Percentiles rank a stretch among this genome's conserved stretches.
Evolutionary conservation across 2,329 filamentous ascomycete species (phyloP).

Genomic region (Fusarium scirpi): DNA sequence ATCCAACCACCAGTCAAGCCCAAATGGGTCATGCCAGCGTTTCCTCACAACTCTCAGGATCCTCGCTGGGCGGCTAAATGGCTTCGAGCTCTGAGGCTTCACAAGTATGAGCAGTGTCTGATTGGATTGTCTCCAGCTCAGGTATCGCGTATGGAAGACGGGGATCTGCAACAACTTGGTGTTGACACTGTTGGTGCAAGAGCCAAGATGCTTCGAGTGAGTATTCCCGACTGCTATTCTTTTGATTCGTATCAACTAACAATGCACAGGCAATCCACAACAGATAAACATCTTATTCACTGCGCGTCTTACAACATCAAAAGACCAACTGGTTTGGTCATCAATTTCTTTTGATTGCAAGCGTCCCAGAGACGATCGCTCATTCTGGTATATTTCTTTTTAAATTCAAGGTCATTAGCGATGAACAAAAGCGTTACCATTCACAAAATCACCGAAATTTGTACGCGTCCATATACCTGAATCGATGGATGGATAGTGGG

Average conservation of each 20-base stretch:
- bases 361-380: background rate
- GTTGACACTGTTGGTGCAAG: slow-evolving; percentile 45
- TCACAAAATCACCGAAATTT: background rate
- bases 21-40: slow-evolving; percentile 44
- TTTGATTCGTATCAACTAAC: slow-evolving; percentile 16
- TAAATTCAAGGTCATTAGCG: slow-evolving; percentile 5
- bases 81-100: slow-evolving; percentile 44
- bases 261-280: slow-evolving; percentile 37
- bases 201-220: slow-evolving; percentile 45
- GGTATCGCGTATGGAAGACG: slow-evolving; percentile 33
- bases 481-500: slow-evolving; percentile 16
- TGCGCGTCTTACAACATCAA: background rate
- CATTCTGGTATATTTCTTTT: slow-evolving; percentile 4
- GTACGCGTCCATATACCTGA: background rate
- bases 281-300: slow-evolving; percentile 7
- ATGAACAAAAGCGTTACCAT: background rate
- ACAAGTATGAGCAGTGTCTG: slow-evolving; percentile 45
- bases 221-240: background rate
- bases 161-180: slow-evolving; percentile 42
- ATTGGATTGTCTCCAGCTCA: slow-evolving; percentile 41
- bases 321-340: slow-evolving; percentile 26
- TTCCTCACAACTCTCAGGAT: slow-evolving; percentile 41
- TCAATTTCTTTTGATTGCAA: slow-evolving; percentile 1
- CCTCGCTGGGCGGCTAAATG: slow-evolving; percentile 45
- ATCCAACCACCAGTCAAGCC: slow-evolving; percentile 40